Evolutionary conservation across 495 filamentous ascomycete genomes (phyloP).

Genomic region (Tuber brumale): DNA sequence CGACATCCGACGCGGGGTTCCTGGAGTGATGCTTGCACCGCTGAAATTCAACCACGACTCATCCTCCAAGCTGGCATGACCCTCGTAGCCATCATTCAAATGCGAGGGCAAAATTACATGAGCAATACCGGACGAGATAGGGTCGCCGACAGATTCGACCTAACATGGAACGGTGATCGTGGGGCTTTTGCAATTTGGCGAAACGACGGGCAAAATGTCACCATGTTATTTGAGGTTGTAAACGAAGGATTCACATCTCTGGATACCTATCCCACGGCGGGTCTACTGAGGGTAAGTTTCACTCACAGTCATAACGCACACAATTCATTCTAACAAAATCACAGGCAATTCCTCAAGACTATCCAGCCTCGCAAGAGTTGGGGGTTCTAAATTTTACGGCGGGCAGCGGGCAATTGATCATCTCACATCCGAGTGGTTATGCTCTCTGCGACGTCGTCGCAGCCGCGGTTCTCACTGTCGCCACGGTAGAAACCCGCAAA

Average conservation of each 20-base stretch:
- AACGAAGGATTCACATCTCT: neutral
- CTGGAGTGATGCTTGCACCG: neutral
- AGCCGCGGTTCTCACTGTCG: neutral
- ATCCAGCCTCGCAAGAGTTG: neutral
- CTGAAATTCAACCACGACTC: neutral
- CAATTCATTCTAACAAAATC: neutral
- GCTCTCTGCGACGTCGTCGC: neutral
- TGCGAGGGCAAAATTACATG: slow-evolving; percentile 1
- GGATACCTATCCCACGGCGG: neutral
- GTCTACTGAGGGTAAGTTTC: neutral
- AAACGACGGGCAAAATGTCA: neutral
- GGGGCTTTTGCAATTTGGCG: neutral
- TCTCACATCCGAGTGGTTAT: neutral
- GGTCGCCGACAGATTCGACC: slow-evolving; percentile 2
- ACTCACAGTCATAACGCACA: neutral
- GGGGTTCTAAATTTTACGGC: neutral
- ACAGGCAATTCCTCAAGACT: neutral
- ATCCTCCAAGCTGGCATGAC: neutral
- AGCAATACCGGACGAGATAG: neutral
- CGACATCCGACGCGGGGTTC: neutral
- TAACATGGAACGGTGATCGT: neutral
- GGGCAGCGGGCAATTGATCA: neutral
- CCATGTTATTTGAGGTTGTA: neutral
- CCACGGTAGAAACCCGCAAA: neutral
- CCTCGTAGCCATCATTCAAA: neutral